Conservation (phyloP, 106 monocot species). For the Chionographis japonica region DNA sequence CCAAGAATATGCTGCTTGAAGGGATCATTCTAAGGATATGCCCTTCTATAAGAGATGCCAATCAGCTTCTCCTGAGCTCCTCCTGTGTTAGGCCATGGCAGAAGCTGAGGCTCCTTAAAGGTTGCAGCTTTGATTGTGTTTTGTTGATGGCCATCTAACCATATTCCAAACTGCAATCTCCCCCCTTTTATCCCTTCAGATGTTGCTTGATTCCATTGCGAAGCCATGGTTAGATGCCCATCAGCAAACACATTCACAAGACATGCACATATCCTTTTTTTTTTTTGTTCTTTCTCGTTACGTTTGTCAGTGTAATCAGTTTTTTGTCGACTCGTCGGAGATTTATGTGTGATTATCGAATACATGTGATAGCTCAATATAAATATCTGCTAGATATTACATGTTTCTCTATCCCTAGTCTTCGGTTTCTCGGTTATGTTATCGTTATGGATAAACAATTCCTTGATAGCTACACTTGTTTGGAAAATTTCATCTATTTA, state of each 20-base stretch:
- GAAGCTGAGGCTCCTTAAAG: background rate
- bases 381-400: too few relatives aligned
- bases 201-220: background rate
- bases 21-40: constrained; percentile 18
- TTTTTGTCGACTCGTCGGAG: too few relatives aligned
- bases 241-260: constrained; percentile 25
- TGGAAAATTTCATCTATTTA: too few relatives aligned
- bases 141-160: constrained; percentile 23
- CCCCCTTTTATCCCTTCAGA: background rate
- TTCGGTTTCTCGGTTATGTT: too few relatives aligned
- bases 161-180: background rate
- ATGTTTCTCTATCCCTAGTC: too few relatives aligned
- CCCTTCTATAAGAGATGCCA: background rate
- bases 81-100: background rate
- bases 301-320: too few relatives aligned
- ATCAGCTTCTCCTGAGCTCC: background rate
- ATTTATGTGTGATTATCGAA: too few relatives aligned
- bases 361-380: too few relatives aligned
- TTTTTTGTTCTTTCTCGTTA: background rate
- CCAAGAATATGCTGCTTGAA: constrained; percentile 15
- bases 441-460: too few relatives aligned
- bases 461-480: too few relatives aligned
- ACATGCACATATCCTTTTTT: background rate
- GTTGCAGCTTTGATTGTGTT: constrained; percentile 16
- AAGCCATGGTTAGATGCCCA: constrained; percentile 16